These are phyloP conservation scores for Diddensiella caesifluorescens DNA, from an alignment of 805 yeast species.

Conservation along the genomic window DNA sequence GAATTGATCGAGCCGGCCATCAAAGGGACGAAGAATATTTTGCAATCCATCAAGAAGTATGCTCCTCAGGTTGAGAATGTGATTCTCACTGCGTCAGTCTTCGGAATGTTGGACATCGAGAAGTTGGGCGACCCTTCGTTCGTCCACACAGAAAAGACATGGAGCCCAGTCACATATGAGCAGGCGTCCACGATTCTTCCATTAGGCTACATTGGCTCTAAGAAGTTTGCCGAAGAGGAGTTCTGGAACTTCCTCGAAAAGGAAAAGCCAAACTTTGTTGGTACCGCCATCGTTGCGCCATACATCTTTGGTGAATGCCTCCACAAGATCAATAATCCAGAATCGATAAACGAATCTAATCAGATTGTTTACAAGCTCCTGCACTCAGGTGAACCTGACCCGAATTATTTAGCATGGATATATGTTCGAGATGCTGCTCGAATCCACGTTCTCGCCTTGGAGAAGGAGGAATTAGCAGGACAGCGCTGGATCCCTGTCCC, in stretches of 20 bases:
- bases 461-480: constrained; percentile 21
- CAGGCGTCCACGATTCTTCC: constrained; percentile 12
- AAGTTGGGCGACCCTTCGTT: constrained; percentile 19
- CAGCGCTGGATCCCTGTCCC: constrained; percentile 11
- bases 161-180: constrained; percentile 33
- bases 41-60: constrained; percentile 34
- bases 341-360: constrained; percentile 36
- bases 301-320: constrained; percentile 30
- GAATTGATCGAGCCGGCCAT: constrained; percentile 42
- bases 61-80: constrained; percentile 40
- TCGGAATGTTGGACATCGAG: constrained; percentile 22
- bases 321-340: constrained; percentile 23
- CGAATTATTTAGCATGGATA: constrained; percentile 37
- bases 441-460: constrained; percentile 52
- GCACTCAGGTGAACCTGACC: constrained; percentile 21
- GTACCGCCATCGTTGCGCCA: constrained; percentile 30
- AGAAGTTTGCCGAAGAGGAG: constrained; percentile 51
- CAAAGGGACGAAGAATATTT: constrained; percentile 40
- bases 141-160: constrained; percentile 30
- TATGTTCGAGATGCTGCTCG: constrained; percentile 58
- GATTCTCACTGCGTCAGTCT: constrained; percentile 44
- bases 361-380: constrained; percentile 30
- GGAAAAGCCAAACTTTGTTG: constrained; percentile 22
- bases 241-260: constrained; percentile 47
- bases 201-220: constrained; percentile 37